phyloP scores from a whole-genome alignment of 495 filamentous ascomycete species.

The Gamarada debralockiae region DNA sequence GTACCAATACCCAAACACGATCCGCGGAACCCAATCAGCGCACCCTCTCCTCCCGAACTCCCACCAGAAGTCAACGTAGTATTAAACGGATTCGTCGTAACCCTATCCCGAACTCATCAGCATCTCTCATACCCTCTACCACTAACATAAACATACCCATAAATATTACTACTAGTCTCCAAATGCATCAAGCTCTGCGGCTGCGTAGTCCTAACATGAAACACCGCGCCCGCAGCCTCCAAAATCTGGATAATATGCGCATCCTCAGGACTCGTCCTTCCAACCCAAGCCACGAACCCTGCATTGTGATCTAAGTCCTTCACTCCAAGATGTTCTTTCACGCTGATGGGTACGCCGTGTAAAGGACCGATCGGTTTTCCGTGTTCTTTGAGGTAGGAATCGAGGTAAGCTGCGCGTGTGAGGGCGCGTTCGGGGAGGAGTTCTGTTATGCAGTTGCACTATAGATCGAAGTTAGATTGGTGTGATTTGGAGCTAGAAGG shows the following conservation, averaged over 20 bases:
- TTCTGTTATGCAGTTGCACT: constrained; percentile 61
- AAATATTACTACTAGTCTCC: constrained; percentile 53
- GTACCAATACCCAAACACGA: constrained; percentile 63
- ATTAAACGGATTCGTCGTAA: constrained; percentile 55
- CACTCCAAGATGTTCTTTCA: constrained; percentile 64
- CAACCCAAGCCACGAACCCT: constrained; percentile 44
- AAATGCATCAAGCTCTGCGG: constrained; percentile 60
- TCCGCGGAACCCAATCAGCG: constrained; percentile 55
- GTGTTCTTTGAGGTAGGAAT: constrained; percentile 47
- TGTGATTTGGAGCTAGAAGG: constrained; percentile 12
- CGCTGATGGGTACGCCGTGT: constrained; percentile 63
- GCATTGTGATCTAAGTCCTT: constrained; percentile 47
- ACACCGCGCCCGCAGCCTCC: constrained; percentile 41
- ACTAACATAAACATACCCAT: constrained; percentile 34
- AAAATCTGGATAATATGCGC: constrained; percentile 44
- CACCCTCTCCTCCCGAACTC: constrained; percentile 63
- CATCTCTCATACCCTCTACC: not conserved
- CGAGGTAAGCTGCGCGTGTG: constrained; percentile 52
- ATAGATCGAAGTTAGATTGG: constrained; percentile 12
- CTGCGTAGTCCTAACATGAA: constrained; percentile 51
- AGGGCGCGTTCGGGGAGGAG: constrained; percentile 60
- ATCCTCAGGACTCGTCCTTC: constrained; percentile 33
- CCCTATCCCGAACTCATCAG: constrained; percentile 17
- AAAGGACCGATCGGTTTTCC: constrained; percentile 52
- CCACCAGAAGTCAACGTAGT: constrained; percentile 54